Conservation (phyloP, 176 grass and related monocot species). For the Aegilops bicornis region DNA sequence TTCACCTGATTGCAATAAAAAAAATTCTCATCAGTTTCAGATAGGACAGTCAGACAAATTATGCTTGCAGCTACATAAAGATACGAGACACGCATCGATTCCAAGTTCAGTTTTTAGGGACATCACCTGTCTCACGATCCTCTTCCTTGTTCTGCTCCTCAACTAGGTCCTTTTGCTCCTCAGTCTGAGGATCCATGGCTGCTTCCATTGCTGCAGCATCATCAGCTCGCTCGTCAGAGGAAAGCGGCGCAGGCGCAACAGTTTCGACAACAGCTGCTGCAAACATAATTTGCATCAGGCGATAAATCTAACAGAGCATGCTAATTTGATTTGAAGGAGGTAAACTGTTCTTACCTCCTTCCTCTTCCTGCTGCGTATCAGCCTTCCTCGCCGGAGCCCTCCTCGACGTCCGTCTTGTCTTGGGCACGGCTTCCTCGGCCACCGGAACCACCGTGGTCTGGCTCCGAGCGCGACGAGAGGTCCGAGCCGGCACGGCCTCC, state of each 20-base stretch:
- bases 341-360: conserved; percentile 2
- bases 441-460: neutral
- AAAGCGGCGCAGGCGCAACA: neutral
- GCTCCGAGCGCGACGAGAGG: conserved; percentile 10
- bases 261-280: neutral
- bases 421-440: neutral
- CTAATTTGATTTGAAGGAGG: neutral
- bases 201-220: neutral
- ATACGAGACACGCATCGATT: too few relatives aligned
- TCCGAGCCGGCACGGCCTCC: neutral
- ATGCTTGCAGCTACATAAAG: too few relatives aligned
- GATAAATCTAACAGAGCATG: neutral
- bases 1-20: neutral
- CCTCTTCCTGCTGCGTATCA: conserved; percentile 9
- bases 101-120: neutral
- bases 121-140: neutral
- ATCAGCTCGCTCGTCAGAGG: neutral
- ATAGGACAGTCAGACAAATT: too few relatives aligned
- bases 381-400: conserved; percentile 1
- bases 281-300: neutral
- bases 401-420: neutral
- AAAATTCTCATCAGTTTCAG: neutral
- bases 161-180: neutral
- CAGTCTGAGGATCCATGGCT: neutral
- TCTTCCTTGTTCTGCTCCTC: neutral